Evolutionary conservation across 495 filamentous ascomycete species (phyloP), one percentile per base, ranked within the genome.

Genomic region (Penicillium coffeae): DNA sequence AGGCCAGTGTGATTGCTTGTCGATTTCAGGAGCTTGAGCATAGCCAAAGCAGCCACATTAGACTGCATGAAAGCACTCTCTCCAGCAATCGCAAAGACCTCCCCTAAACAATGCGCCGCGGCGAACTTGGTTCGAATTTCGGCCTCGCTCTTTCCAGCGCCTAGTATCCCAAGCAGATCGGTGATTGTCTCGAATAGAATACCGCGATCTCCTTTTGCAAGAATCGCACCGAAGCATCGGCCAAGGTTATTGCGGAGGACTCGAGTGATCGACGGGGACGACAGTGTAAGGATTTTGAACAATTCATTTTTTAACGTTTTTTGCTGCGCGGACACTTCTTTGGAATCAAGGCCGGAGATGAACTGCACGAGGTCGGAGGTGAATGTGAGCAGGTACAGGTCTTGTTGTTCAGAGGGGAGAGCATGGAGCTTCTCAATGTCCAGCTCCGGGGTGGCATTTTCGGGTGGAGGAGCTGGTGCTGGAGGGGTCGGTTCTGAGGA

Each of bases 381-480:
- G 64, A 96, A 96, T 35, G 85, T 94, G 43, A 97, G 75, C 48
- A 99, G 79, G 64, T 90, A 91, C 16, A 97, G 82, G 57, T 96
- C 90, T 67, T 97, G 94, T 62, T 99, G 92, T 72, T 97, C 93
- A 22, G 89, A 86, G 47, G 92, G 86, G 45, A 97, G 83, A 39
- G 87, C 80, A 68, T 95, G 86, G 41, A 99, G 83, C 70, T 93
- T 95, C 42, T 81, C 65, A 55, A 95, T 65, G 63, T 99, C 90
- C 61, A 99, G 84, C 73, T 93, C 82, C 37, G 68, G 66, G 42
- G 61, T 51, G 54, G 59, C 68, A 63, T 65, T 68, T 57, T 66
- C 62, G 47, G 64, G n/a, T n/a, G n/a, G 46, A 44, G 65, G 47
- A 38, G 61, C 38, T 30, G 58, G 27, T 25, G 59, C 54, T 44